These are phyloP conservation scores for Endogone sp. DNA, from an alignment of 192 early-diverging fungal species.

Conservation along the genomic window DNA sequence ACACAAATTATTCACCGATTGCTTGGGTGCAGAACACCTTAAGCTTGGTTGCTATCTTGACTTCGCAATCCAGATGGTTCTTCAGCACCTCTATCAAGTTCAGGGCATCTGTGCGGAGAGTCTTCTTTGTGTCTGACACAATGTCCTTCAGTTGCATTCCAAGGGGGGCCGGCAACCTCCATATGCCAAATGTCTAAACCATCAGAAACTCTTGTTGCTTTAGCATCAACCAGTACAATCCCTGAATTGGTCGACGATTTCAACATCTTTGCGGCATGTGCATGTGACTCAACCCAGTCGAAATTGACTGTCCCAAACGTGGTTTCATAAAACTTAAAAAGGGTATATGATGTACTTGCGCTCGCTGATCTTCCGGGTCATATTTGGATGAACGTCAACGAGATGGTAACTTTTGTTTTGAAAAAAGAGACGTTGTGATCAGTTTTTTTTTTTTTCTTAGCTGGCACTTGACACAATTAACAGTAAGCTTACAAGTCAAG, in stretches of 20 bases:
- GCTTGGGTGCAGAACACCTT: constrained; percentile 3
- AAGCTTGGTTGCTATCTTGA: constrained; percentile 10
- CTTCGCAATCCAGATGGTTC: constrained; percentile 13
- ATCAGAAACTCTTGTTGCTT: constrained; percentile 5
- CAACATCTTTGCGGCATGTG: constrained; percentile 3
- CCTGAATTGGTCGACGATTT: constrained; percentile 6
- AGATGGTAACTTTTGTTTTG: neutral
- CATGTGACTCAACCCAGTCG: constrained; percentile 10
- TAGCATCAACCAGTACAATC: constrained; percentile 3
- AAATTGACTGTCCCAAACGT: constrained; percentile 9
- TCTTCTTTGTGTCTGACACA: constrained; percentile 4
- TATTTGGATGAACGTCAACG: constrained; percentile 6
- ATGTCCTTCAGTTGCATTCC: neutral
- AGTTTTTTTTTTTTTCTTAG: neutral
- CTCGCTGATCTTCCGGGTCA: constrained; percentile 9
- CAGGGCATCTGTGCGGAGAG: neutral
- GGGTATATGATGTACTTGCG: constrained; percentile 11
- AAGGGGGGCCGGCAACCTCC: constrained; percentile 11
- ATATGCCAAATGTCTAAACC: constrained; percentile 1
- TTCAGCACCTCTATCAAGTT: constrained; percentile 10
- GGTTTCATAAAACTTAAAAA: constrained; percentile 13
- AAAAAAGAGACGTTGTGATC: neutral
- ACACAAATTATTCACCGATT: constrained; percentile 10
- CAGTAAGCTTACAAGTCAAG: constrained; percentile 12
- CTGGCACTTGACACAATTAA: neutral